Evolutionary conservation across 371 early-diverging fungal genomes (phyloP).

Genomic region (Mortierella sp.): DNA sequence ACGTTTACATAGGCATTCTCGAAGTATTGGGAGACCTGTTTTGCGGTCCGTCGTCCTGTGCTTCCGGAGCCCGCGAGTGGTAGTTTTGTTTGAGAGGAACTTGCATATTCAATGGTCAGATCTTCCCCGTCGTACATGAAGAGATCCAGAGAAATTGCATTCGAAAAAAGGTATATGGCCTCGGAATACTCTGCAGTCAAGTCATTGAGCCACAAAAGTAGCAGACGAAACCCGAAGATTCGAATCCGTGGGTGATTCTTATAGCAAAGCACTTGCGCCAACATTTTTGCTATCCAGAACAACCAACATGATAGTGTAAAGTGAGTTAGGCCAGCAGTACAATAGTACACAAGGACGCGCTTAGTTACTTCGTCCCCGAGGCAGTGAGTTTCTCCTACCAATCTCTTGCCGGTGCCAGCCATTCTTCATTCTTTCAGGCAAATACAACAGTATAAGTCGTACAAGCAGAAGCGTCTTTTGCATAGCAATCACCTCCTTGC

Average conservation of each 20-base stretch:
- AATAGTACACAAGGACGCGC: neutral
- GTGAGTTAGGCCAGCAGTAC: neutral
- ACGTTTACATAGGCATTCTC: conserved; percentile 36
- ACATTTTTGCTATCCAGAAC: conserved; percentile 55
- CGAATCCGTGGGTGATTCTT: conserved; percentile 79
- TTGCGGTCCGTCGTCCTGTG: conserved; percentile 35
- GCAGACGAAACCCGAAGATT: conserved; percentile 76
- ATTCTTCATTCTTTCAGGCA: conserved; percentile 74
- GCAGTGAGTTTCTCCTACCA: conserved; percentile 44
- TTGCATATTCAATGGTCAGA: conserved; percentile 50
- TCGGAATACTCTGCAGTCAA: conserved; percentile 72
- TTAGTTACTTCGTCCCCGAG: neutral
- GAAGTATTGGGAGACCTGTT: conserved; percentile 22
- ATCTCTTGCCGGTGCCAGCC: conserved; percentile 80
- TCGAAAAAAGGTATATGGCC: conserved; percentile 70
- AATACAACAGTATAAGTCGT: conserved; percentile 73
- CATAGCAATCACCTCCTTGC: conserved; percentile 74
- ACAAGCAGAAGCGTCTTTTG: conserved; percentile 73
- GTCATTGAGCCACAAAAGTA: conserved; percentile 79
- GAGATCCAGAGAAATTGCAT: conserved; percentile 73
- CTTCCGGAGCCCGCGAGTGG: conserved; percentile 20
- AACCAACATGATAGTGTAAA: neutral
- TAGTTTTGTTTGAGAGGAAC: conserved; percentile 32
- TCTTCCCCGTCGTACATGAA: conserved; percentile 70
- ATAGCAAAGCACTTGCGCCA: conserved; percentile 64